phyloP scores from a whole-genome alignment of 345 rosid genomes.

The Populus tremula region DNA sequence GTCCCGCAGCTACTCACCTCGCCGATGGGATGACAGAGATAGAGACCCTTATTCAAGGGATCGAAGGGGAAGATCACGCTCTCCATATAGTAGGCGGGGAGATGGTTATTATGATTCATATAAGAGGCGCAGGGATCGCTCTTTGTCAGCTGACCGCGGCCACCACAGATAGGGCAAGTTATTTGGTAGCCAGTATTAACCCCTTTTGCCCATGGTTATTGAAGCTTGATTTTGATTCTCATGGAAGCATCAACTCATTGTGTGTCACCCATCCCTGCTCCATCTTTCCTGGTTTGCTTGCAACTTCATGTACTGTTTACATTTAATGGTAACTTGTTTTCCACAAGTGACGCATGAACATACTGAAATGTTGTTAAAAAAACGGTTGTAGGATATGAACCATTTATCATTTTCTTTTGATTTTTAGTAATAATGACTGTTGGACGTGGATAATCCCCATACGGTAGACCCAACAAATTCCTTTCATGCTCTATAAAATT shows the following conservation, averaged over 20 bases:
- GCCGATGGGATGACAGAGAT: conserved; percentile 31
- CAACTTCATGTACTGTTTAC: neutral
- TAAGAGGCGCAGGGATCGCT: conserved; percentile 39
- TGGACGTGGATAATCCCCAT: neutral
- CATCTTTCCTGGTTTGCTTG: neutral
- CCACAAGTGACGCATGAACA: neutral
- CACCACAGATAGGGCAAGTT: conserved; percentile 17
- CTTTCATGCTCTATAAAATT: neutral
- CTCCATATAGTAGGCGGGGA: conserved; percentile 39
- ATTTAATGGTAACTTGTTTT: neutral
- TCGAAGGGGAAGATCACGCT: conserved; percentile 47
- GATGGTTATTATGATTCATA: conserved; percentile 32
- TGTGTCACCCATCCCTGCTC: neutral
- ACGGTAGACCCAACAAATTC: neutral
- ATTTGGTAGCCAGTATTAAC: neutral
- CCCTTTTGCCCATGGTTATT: neutral
- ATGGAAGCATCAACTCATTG: neutral
- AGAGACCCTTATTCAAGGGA: conserved; percentile 42
- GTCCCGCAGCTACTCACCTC: conserved; percentile 56
- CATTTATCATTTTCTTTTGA: neutral
- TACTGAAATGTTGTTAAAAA: neutral
- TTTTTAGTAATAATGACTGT: neutral
- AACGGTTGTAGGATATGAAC: neutral
- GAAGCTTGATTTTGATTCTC: neutral
- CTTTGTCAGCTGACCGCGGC: conserved; percentile 29